Base-by-base conservation (phyloP, 2,329 filamentous ascomycete genomes). In the Botrytis elliptica region DNA sequence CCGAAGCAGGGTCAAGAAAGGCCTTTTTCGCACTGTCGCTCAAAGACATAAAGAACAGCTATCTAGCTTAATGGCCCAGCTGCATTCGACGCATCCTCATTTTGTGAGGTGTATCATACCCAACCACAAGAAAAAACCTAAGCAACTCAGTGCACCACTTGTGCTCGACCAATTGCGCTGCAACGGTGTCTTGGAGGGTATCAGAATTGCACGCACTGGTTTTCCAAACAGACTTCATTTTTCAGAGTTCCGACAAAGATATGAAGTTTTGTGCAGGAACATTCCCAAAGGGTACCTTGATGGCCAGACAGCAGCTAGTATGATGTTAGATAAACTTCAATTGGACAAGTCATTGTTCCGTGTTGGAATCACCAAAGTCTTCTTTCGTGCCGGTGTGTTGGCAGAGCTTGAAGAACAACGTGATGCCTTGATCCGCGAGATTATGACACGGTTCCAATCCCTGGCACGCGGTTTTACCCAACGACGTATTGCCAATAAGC, bases 111-210 rank as follows among this genome's bases (percentile, higher is more conserved):
- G 96, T 81, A 99, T 99, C 75, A 87, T 99, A 74, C 97, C 96
- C 5, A 99, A 99, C 81, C 96, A 99, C 85, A 98, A 97, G 84
- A 99, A 99, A 84, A 89, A 91, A 38, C 94, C 96, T 0, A 99
- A 99, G 83, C 92, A 95, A 81, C 94, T 98, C 82, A 93, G 92
- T 80, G 93, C 93, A 4, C 89, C 94, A 3, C 88, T 99, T n/a
- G 97, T 99, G 2, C 87, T 99, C 9, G 96, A 99, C 80, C 97
- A 99, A 82, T 85, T 99, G n/a, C 91, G 96, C 70, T 99, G 96
- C 84, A 99, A 99, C 81, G 96, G 96, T 92, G 96, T 99, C 4
- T 87, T 99, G n/a, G 96, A 99, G 84, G 96, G 96, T 75, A 99
- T 99, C 80, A 90, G 96, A 75, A 99, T 99, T 82, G 96, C 96